These are phyloP conservation scores for Batkoa obscura DNA, from an alignment of 371 early-diverging fungal genomes.

Conservation along the genomic window DNA sequence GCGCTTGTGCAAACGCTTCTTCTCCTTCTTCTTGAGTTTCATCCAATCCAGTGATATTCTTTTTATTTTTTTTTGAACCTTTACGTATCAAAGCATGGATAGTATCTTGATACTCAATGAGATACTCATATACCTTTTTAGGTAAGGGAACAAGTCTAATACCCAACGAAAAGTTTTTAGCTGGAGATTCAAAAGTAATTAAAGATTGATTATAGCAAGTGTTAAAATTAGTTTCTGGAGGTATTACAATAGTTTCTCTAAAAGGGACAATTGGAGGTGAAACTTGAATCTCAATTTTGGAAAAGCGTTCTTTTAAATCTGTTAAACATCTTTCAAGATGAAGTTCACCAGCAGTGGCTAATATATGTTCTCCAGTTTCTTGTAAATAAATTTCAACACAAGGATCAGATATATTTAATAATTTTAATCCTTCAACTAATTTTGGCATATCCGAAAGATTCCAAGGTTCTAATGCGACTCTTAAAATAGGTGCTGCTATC, in stretches of 20 bases:
- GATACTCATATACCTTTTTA: slow-evolving; percentile 30
- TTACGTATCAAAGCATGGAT: slow-evolving; percentile 35
- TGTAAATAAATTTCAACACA: slow-evolving; percentile 77
- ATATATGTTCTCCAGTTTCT: slow-evolving; percentile 91
- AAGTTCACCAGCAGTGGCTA: slow-evolving; percentile 88
- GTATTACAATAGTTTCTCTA: slow-evolving; percentile 56
- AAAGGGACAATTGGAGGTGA: slow-evolving; percentile 95
- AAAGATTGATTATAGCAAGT: slow-evolving; percentile 56
- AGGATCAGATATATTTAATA: slow-evolving; percentile 87
- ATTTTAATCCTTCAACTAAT: slow-evolving; percentile 63
- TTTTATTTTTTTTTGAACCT: not conserved
- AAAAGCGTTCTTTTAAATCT: slow-evolving; percentile 84
- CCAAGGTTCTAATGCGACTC: slow-evolving; percentile 83
- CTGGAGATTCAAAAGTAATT: slow-evolving; percentile 36
- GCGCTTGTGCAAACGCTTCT: not conserved
- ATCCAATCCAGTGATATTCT: not conserved
- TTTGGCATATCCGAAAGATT: slow-evolving; percentile 50
- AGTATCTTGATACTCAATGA: slow-evolving; percentile 32
- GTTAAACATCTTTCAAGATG: slow-evolving; percentile 87
- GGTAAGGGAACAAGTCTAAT: slow-evolving; percentile 72
- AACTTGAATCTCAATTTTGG: slow-evolving; percentile 80
- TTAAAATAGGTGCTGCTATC: slow-evolving; percentile 67
- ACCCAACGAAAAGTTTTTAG: slow-evolving; percentile 45
- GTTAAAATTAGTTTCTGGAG: no score
- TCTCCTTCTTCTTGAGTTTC: not conserved